These are phyloP conservation scores for Groenewaldozyma tartarivorans DNA, from an alignment of 805 yeast species.

Conservation along the genomic window DNA sequence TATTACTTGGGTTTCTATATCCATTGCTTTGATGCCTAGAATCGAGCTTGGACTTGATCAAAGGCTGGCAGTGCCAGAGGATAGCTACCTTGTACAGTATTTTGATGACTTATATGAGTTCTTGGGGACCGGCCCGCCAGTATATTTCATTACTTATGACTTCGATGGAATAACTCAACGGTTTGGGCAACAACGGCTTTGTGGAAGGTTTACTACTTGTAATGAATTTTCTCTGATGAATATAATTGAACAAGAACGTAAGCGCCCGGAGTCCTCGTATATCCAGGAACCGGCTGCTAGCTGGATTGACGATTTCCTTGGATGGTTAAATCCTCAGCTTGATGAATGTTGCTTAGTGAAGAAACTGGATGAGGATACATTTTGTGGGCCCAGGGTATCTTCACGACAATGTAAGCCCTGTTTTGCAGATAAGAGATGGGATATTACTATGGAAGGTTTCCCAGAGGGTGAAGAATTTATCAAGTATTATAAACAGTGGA, in stretches of 20 bases:
- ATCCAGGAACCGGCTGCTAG: constrained; percentile 77
- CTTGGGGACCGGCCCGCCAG: constrained; percentile 85
- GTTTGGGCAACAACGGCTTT: constrained; percentile 57
- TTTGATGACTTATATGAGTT: constrained; percentile 66
- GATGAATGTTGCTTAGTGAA: constrained; percentile 77
- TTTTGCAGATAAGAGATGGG: constrained; percentile 54
- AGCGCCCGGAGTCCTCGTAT: constrained; percentile 52
- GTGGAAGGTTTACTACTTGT: constrained; percentile 85
- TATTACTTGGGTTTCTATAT: constrained; percentile 53
- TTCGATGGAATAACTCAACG: constrained; percentile 49
- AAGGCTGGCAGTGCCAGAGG: constrained; percentile 74
- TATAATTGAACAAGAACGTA: constrained; percentile 74
- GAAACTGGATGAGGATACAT: constrained; percentile 41
- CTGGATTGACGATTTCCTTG: constrained; percentile 87
- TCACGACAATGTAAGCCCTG: constrained; percentile 63
- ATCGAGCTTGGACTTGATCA: constrained; percentile 81
- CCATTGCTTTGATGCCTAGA: constrained; percentile 59
- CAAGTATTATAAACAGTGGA: constrained; percentile 72
- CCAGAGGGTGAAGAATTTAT: constrained; percentile 70
- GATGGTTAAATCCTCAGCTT: constrained; percentile 78
- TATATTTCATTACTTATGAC: constrained; percentile 71
- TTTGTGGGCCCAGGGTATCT: constrained; percentile 60
- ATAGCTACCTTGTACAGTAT: constrained; percentile 72
- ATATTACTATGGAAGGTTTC: constrained; percentile 67
- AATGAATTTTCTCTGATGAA: constrained; percentile 70